phyloP scores from a whole-genome alignment of 768 basidiomycete species.

The Lyophyllum shimeji region DNA sequence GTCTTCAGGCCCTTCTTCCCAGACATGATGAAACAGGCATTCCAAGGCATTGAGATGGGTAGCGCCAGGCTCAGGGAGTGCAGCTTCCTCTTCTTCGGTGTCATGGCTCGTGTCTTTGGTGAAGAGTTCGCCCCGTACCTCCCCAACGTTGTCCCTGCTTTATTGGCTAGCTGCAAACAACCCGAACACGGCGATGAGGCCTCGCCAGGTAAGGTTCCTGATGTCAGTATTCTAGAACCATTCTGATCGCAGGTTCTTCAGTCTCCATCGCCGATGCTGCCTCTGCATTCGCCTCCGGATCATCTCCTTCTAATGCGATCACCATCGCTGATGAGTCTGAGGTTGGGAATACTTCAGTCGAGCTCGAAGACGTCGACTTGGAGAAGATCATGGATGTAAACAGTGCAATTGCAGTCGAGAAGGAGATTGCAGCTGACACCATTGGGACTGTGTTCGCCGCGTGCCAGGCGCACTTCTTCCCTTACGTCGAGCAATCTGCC shows the following conservation, averaged over 20 bases:
- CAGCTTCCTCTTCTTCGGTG: constrained; percentile 97
- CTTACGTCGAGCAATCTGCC: constrained; percentile 82
- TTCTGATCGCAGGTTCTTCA: constrained; percentile 19
- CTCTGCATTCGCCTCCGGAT: constrained; percentile 71
- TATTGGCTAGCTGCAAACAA: constrained; percentile 82
- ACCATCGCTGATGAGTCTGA: constrained; percentile 55
- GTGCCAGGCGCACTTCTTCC: constrained; percentile 83
- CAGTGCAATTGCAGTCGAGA: constrained; percentile 96
- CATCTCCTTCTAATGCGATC: constrained; percentile 71
- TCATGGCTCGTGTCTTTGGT: constrained; percentile 96
- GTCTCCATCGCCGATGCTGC: constrained; percentile 55
- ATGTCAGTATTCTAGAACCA: neutral
- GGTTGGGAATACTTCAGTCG: constrained; percentile 53
- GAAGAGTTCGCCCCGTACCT: constrained; percentile 92
- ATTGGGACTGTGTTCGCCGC: constrained; percentile 88
- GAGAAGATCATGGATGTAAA: constrained; percentile 92
- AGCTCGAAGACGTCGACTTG: constrained; percentile 77
- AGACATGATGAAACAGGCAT: constrained; percentile 95
- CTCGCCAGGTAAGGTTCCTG: constrained; percentile 36
- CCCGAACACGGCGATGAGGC: constrained; percentile 71
- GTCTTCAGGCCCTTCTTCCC: constrained; percentile 93
- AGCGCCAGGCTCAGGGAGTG: constrained; percentile 90
- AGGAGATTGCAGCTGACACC: constrained; percentile 97
- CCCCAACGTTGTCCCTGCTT: constrained; percentile 79
- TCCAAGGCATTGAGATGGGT: constrained; percentile 85